Evolutionary conservation across 192 early-diverging fungal genomes (phyloP).

Genomic region (Backusella sp.): DNA sequence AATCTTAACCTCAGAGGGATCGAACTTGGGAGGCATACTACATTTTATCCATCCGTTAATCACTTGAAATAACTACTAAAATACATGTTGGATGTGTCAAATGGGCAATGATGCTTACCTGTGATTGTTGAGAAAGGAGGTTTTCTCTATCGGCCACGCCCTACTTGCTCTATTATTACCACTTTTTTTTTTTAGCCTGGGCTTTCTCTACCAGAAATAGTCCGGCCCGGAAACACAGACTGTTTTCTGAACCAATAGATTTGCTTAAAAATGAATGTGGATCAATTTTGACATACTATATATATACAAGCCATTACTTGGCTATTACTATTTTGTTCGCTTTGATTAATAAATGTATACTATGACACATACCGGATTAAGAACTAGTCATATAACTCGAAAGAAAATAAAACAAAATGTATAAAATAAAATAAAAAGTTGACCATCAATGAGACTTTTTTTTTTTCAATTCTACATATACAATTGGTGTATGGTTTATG

Average conservation of each 20-base stretch:
- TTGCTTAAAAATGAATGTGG: no score
- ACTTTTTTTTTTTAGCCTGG: neutral
- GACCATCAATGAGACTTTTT: no score
- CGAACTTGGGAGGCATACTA: slow-evolving; percentile 80
- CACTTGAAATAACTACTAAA: neutral
- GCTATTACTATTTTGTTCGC: no score
- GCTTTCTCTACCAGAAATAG: neutral
- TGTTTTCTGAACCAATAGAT: neutral
- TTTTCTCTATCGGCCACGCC: neutral
- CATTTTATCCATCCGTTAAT: neutral
- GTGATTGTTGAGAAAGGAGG: neutral
- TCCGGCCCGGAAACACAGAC: neutral
- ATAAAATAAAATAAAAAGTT: no score
- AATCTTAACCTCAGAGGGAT: slow-evolving; percentile 75
- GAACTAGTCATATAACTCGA: no score
- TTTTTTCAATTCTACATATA: no score
- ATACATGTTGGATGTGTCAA: neutral
- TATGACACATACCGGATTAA: no score
- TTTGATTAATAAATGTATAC: no score
- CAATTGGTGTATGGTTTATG: no score
- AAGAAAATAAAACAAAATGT: no score
- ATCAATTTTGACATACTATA: no score
- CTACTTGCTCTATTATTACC: neutral
- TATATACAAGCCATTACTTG: no score
- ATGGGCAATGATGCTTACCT: neutral